Conservation (phyloP, 164 flowering plant genomes). For the Tetrastigma voinierianum region DNA sequence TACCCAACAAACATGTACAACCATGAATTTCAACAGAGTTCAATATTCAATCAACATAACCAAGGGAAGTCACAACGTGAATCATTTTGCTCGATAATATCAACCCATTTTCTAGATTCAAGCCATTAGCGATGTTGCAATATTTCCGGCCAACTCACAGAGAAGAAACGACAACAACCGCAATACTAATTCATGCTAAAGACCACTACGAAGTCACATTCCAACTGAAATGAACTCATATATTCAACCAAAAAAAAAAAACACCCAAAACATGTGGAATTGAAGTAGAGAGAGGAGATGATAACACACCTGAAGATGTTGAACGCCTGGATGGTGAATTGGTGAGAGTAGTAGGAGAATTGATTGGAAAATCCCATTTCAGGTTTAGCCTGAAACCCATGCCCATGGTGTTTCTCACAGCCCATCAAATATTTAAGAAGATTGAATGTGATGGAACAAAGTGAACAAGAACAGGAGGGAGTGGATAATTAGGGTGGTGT, state of each 20-base stretch:
- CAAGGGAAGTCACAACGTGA: too few species aligned
- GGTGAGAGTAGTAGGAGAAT: constrained; percentile 28
- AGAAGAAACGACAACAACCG: too few species aligned
- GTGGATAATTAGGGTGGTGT: neutral
- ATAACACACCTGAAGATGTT: constrained; percentile 40
- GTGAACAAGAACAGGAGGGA: neutral
- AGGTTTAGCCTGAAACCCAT: constrained; percentile 45
- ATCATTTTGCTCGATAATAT: too few species aligned
- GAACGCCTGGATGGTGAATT: constrained; percentile 29
- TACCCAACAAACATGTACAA: too few species aligned
- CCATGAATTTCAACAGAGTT: too few species aligned
- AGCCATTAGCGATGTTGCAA: too few species aligned
- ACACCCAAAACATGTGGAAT: neutral
- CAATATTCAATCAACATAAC: too few species aligned
- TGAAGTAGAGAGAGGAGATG: neutral
- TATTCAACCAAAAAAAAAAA: neutral
- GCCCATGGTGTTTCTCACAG: constrained; percentile 22
- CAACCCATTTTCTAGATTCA: too few species aligned
- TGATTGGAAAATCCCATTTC: constrained; percentile 44
- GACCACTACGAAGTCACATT: too few species aligned
- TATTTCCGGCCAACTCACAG: too few species aligned
- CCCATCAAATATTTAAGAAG: constrained; percentile 19
- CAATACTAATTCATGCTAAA: too few species aligned
- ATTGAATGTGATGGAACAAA: neutral
- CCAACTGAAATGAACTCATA: too few species aligned